These are phyloP conservation scores for Cerioporus squamosus DNA, from an alignment of 1,284 basidiomycete genomes.

Conservation along the genomic window DNA sequence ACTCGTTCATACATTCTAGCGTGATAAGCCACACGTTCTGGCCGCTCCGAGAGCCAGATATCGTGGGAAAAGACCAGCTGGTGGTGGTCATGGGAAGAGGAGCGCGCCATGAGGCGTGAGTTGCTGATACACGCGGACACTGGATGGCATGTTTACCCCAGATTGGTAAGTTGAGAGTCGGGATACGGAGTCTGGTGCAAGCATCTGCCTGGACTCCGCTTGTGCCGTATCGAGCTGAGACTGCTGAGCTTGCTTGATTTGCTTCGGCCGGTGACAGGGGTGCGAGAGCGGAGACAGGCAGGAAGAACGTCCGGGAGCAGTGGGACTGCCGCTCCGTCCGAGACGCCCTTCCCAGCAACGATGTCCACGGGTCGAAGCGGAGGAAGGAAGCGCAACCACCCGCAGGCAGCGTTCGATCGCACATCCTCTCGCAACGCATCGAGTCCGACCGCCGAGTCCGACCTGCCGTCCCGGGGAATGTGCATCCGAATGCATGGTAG, in stretches of 20 bases:
- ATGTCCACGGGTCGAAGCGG: neutral
- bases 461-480: constrained; percentile 6
- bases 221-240: neutral
- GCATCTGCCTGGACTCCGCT: neutral
- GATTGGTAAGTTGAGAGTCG: constrained; percentile 14
- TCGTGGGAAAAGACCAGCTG: too few species aligned
- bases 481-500: constrained; percentile 6
- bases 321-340: neutral
- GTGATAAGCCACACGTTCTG: too few species aligned
- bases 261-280: constrained; percentile 5
- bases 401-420: constrained; percentile 3
- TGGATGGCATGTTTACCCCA: constrained; percentile 16
- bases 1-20: too few species aligned
- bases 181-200: constrained; percentile 16
- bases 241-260: constrained; percentile 1
- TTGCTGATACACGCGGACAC: constrained; percentile 18
- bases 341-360: neutral
- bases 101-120: too few species aligned
- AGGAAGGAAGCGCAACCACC: constrained; percentile 1
- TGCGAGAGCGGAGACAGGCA: constrained; percentile 8
- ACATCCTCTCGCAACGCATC: constrained; percentile 4
- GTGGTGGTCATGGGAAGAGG: too few species aligned
- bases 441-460: constrained; percentile 17
- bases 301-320: constrained; percentile 10
- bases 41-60: too few species aligned